These are phyloP conservation scores for Zanthoxylum bungeanum DNA, from an alignment of 345 rosid genomes.

Conservation along the genomic window DNA sequence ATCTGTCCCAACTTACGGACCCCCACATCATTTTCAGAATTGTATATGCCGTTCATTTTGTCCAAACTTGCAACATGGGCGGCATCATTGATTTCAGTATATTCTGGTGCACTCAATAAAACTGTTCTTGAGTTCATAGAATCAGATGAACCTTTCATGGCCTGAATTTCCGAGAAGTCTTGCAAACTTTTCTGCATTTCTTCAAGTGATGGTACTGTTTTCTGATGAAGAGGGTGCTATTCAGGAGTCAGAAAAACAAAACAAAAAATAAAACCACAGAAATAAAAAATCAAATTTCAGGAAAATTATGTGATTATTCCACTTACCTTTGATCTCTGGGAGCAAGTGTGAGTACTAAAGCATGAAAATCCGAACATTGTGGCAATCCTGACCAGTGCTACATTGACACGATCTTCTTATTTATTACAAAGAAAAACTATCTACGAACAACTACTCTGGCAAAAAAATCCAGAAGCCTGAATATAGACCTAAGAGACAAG, in stretches of 20 bases:
- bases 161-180: slow-evolving; percentile 37
- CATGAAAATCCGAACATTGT: slow-evolving; percentile 89
- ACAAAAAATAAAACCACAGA: neutral
- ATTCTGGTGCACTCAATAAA: slow-evolving; percentile 23
- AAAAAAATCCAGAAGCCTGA: slow-evolving; percentile 26
- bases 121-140: slow-evolving; percentile 30
- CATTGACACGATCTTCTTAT: slow-evolving; percentile 30
- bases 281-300: slow-evolving; percentile 14
- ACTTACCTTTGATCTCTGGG: slow-evolving; percentile 67
- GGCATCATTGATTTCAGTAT: slow-evolving; percentile 23
- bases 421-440: slow-evolving; percentile 11
- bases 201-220: slow-evolving; percentile 31
- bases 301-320: slow-evolving; percentile 6
- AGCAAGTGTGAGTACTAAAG: slow-evolving; percentile 54
- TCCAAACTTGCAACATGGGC: slow-evolving; percentile 31
- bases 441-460: slow-evolving; percentile 13
- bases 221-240: slow-evolving; percentile 29
- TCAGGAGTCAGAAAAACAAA: slow-evolving; percentile 9
- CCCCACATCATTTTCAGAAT: slow-evolving; percentile 21
- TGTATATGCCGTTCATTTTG: slow-evolving; percentile 37
- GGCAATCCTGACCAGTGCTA: slow-evolving; percentile 23
- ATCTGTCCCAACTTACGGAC: slow-evolving; percentile 27
- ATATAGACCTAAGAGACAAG: slow-evolving; percentile 19
- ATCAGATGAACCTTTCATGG: slow-evolving; percentile 26
- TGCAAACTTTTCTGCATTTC: slow-evolving; percentile 40